Base-by-base conservation (phyloP, 1,139 yeast species). In the Pichia sp. region DNA sequence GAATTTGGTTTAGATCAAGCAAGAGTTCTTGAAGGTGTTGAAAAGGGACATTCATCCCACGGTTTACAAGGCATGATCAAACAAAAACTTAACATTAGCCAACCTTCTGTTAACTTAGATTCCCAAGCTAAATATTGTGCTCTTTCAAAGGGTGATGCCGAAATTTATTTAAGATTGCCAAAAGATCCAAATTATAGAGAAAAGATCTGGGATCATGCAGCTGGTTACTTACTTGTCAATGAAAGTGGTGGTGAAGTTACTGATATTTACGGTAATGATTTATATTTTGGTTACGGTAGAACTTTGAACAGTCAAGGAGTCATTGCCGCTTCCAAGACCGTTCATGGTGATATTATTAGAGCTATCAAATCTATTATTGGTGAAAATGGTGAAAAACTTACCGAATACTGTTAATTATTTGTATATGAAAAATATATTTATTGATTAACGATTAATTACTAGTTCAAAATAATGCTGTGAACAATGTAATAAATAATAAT, bases 191-290 rank as follows among this genome's bases (percentile, higher is more conserved):
- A 78, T 3, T 93, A 91, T 68, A 80, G 88, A 63, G 99, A 93
- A 67, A 93, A 95, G 71, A 90, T 93, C 56, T 93, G 99, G 99
- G 99, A 93, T 69, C 99, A 93, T 67, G 98, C 98, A 28, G 96
- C 97, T 2, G 99, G 99, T 7, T 85, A 87, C 61, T 75, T 91
- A 14, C 77, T 93, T 58, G 83, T 95, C 44, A 76, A 80, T 39
- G 99, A 95, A 69, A 87, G 95, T 61, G 98, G 98, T 46, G 99
- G 99, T 10, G 69, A 73, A 50, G 98, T 93, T 30, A 83, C 95
- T 16, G 99, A 93, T 66, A 81, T 91, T 64, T 67, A 78, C 53
- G 96, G 97, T 13, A 73, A 74, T 38, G 69, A 69, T n/a, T 77
- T 93, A 57, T 82, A 93, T 65, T 95, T 93, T 63, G 91, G 96